These are phyloP conservation scores for Leptographium procerum DNA, from an alignment of 2,329 filamentous ascomycete species.

Conservation along the genomic window DNA sequence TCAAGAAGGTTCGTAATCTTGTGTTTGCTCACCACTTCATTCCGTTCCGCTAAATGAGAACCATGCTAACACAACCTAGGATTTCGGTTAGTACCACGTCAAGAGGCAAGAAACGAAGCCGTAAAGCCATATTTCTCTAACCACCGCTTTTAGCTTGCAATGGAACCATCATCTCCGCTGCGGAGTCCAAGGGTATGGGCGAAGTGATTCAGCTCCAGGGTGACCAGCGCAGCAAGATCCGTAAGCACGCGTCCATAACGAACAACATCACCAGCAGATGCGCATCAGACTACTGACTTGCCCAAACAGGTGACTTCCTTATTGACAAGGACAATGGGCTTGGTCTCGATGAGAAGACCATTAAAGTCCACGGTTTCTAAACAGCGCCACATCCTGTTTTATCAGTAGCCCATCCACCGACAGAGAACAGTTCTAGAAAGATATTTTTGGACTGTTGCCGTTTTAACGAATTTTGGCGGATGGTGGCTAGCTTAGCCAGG, in stretches of 20 bases:
- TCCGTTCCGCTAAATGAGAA: background rate
- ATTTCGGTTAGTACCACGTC: slow-evolving; percentile 5
- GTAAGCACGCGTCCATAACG: slow-evolving; percentile 1
- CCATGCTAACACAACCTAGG: slow-evolving; percentile 19
- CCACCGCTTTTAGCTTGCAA: slow-evolving; percentile 12
- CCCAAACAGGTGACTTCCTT: slow-evolving; percentile 78
- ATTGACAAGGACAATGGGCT: slow-evolving; percentile 91
- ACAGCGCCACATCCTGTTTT: slow-evolving; percentile 3
- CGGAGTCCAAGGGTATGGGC: slow-evolving; percentile 16
- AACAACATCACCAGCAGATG: too few species aligned
- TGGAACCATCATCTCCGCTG: slow-evolving; percentile 14
- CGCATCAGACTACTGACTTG: background rate
- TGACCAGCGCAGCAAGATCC: slow-evolving; percentile 65
- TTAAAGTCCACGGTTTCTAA: slow-evolving; percentile 76
- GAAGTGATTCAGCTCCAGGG: slow-evolving; percentile 77
- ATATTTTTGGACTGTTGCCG: background rate
- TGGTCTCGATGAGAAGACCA: slow-evolving; percentile 89
- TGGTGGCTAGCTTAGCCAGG: background rate
- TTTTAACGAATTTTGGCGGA: background rate
- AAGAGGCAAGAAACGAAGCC: background rate
- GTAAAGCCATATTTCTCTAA: background rate
- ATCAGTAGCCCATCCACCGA: background rate
- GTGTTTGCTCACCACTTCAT: background rate
- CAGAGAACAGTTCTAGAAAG: background rate
- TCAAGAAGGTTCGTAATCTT: slow-evolving; percentile 60